Base-by-base conservation (phyloP, 768 basidiomycete species). In the Lactarius vividus region DNA sequence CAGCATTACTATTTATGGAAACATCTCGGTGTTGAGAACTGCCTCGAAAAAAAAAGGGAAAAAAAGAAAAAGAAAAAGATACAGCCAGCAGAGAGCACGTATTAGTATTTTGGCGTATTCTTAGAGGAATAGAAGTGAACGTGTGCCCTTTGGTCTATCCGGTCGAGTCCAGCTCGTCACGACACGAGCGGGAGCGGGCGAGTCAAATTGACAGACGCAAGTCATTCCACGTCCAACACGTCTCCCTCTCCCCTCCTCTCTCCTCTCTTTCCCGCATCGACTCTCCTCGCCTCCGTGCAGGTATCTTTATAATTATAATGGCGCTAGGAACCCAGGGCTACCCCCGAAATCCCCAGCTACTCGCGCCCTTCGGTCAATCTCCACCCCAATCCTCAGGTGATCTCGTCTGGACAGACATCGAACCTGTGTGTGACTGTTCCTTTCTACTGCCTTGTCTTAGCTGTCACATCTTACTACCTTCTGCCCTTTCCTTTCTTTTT, bases 401-500 rank as follows among this genome's bases (percentile, higher is more conserved):
- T 57, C 35, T 49, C 9, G 31, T 49, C 44, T 62, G 61, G 61
- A 44, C 65, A 5, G 71, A 72, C 60, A 49, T 49, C 11, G 65
- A 72, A 52, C 71, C 71, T 2, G 71, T 72, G 42, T 46, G 71
- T 59, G 28, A 8, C 28, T 23, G 11, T 56, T 31, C 40, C 57
- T 29, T 23, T 39, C 53, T 37, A 58, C 49, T 31, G 31, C 35
- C 23, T 52, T 53, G 16, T 28, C 23, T 61, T 39, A n/a, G 31
- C 57, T 18, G 13, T 37, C 52, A 20, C 20, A 10, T n/a, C 61
- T 58, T 15, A 59, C 42, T 15, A 4, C 26, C 11, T 13, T 49
- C 28, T 33, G 26, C 55, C 28, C 8, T 29, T 35, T n/a, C 39
- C 35, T 42, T 58, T 57, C 28, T 35, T 61, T 62, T 29, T 35